A percentile compares a stretch with the other conserved stretches of the same genome.
Conservation (phyloP, 75 land plant species). For the Azolla pinnata region DNA sequence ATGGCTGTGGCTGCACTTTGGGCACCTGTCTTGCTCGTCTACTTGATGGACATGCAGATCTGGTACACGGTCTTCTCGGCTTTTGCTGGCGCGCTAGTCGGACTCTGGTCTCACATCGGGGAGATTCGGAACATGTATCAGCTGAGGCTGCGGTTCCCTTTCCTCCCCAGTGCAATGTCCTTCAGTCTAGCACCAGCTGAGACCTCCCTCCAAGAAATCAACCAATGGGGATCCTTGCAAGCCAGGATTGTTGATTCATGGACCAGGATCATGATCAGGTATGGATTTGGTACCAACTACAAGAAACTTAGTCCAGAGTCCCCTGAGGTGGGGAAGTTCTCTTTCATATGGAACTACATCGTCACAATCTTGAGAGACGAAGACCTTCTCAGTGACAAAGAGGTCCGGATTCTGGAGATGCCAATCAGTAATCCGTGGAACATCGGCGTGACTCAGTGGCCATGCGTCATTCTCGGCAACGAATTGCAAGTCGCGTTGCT, state of each 20-base stretch:
- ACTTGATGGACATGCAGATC: constrained; percentile 18
- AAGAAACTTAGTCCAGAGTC: constrained; percentile 15
- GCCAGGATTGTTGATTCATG: constrained; percentile 47
- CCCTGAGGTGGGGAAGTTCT: constrained; percentile 52
- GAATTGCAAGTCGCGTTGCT: constrained; percentile 67
- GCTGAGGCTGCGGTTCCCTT: constrained; percentile 17
- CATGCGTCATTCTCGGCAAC: constrained; percentile 65
- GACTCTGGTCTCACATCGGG: constrained; percentile 22
- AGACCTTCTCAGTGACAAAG: constrained; percentile 66
- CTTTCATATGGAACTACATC: constrained; percentile 80
- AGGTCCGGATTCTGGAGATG: constrained; percentile 71
- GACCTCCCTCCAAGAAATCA: not conserved
- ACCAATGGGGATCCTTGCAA: constrained; percentile 11
- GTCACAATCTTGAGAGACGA: constrained; percentile 63
- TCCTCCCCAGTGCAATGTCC: constrained; percentile 24
- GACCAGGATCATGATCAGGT: constrained; percentile 28
- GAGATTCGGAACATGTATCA: constrained; percentile 16
- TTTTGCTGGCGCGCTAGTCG: constrained; percentile 31
- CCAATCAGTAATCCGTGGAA: constrained; percentile 68
- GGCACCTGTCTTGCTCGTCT: constrained; percentile 38
- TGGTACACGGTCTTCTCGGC: constrained; percentile 24
- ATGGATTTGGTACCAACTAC: constrained; percentile 23
- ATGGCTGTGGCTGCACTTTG: constrained; percentile 24
- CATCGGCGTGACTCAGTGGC: constrained; percentile 75
- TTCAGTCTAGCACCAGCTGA: constrained; percentile 19